phyloP scores from a whole-genome alignment of 1,284 basidiomycete genomes.

The Pseudozyma thailandica region DNA sequence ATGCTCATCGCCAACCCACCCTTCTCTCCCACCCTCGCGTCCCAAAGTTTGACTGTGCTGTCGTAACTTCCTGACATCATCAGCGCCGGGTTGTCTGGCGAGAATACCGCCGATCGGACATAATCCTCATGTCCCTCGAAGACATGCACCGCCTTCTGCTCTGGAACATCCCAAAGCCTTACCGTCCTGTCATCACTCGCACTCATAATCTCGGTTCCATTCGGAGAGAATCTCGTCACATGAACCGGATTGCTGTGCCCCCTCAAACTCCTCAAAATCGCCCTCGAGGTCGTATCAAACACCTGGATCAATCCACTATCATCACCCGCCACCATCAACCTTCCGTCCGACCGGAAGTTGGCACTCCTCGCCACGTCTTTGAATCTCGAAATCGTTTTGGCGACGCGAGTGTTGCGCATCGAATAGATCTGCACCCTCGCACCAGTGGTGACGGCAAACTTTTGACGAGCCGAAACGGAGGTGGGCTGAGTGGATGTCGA shows the following conservation, averaged over 20 bases:
- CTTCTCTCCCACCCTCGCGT: slow-evolving; percentile 73
- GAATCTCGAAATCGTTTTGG: slow-evolving; percentile 95
- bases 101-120: slow-evolving; percentile 89
- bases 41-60: slow-evolving; percentile 87
- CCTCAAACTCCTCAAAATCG: slow-evolving; percentile 89
- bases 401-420: slow-evolving; percentile 91
- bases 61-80: slow-evolving; percentile 95
- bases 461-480: slow-evolving; percentile 60
- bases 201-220: slow-evolving; percentile 85
- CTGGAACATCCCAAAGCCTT: slow-evolving; percentile 93
- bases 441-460: slow-evolving; percentile 94
- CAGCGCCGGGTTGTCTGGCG: slow-evolving; percentile 82
- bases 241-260: slow-evolving; percentile 92
- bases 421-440: slow-evolving; percentile 95
- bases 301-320: slow-evolving; percentile 93
- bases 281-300: slow-evolving; percentile 93
- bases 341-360: slow-evolving; percentile 82
- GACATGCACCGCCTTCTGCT: slow-evolving; percentile 81
- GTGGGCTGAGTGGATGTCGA: slow-evolving; percentile 37
- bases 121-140: slow-evolving; percentile 92
- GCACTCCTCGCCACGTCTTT: slow-evolving; percentile 86
- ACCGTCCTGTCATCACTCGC: slow-evolving; percentile 96
- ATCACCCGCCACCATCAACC: slow-evolving; percentile 92
- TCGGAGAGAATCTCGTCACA: slow-evolving; percentile 88
- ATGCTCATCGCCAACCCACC: slow-evolving; percentile 62